Conservation (phyloP, 176 grass and related monocot genomes). For the Ensete glaucum region DNA sequence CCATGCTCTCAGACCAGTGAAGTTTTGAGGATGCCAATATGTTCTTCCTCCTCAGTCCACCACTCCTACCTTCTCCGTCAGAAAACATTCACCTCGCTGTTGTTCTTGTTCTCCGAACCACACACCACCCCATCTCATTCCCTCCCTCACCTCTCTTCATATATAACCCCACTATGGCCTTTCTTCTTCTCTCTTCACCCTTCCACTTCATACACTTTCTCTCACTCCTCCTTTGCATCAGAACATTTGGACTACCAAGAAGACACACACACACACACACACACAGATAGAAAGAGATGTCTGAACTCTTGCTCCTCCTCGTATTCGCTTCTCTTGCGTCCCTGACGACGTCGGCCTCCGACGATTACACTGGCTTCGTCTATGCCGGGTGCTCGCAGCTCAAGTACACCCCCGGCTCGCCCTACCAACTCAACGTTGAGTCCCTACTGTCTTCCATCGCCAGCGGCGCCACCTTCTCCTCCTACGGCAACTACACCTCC, state of each 20-base stretch:
- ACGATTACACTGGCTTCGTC: slow-evolving; percentile 58
- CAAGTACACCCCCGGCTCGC: slow-evolving; percentile 36
- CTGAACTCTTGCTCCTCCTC: slow-evolving; percentile 4
- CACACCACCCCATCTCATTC: too few relatives aligned
- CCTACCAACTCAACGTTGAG: slow-evolving; percentile 51
- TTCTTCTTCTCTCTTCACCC: too few relatives aligned
- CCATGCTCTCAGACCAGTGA: too few relatives aligned
- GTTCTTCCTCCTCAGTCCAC: too few relatives aligned
- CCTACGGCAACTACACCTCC: slow-evolving; percentile 13
- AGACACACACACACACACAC: background rate
- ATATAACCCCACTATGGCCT: too few relatives aligned
- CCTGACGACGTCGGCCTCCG: background rate
- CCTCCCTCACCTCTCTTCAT: too few relatives aligned
- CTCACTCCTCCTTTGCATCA: background rate
- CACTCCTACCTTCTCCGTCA: too few relatives aligned
- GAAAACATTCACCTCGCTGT: too few relatives aligned
- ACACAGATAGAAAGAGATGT: background rate
- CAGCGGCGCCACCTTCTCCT: slow-evolving; percentile 12
- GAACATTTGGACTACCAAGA: background rate
- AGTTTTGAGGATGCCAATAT: too few relatives aligned
- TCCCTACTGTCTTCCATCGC: slow-evolving; percentile 68
- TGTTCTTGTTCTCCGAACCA: too few relatives aligned
- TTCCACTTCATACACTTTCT: background rate
- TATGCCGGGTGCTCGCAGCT: slow-evolving; percentile 76
- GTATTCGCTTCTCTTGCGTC: slow-evolving; percentile 23